Percentiles rank a stretch among this genome's conserved stretches.
These are phyloP conservation scores for Exophiala dermatitidis DNA, from an alignment of 2,329 filamentous ascomycete genomes.

Conservation along the genomic window DNA sequence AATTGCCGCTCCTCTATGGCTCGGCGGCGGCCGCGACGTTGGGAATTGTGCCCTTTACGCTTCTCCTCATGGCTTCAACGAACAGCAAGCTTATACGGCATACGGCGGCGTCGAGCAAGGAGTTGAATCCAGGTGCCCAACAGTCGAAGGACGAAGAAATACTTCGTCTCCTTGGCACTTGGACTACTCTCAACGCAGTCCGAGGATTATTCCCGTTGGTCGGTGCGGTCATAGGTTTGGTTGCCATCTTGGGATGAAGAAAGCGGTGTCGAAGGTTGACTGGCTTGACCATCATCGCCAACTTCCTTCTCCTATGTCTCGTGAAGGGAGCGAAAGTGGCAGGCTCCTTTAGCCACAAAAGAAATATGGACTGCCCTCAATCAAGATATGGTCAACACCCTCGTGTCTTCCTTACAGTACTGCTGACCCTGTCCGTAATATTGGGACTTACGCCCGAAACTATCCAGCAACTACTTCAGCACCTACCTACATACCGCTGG, in stretches of 20 bases:
- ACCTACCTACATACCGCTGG: no score
- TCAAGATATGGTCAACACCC: no score
- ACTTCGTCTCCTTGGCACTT: neutral
- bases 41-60: conserved; percentile 1
- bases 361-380: no score
- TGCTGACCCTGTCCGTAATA: no score
- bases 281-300: no score
- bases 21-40: neutral
- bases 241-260: neutral
- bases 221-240: neutral
- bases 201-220: neutral
- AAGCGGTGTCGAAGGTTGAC: neutral
- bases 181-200: neutral
- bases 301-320: no score
- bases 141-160: neutral
- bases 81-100: neutral
- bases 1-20: neutral
- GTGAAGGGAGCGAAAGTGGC: no score
- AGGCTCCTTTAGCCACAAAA: no score
- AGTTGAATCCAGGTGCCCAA: neutral
- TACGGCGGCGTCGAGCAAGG: neutral
- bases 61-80: neutral
- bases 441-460: no score
- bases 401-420: no score
- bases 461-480: no score